Evolutionary conservation across 495 filamentous ascomycete genomes (phyloP).

Genomic region (Venustampulla echinocandica): DNA sequence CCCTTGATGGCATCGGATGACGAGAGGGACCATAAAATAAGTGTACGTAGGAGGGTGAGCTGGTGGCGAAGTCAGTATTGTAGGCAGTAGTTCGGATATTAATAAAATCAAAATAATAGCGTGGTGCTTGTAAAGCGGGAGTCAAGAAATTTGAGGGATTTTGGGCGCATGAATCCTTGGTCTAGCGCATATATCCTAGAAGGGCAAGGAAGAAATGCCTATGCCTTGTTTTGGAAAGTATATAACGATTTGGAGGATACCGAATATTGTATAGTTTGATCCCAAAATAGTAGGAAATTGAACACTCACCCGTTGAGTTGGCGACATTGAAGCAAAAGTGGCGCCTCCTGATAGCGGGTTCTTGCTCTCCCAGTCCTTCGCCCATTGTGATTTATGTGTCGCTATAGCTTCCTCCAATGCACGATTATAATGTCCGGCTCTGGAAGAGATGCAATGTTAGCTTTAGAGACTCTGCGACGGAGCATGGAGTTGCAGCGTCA

Average conservation of each 20-base stretch:
- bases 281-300: no score
- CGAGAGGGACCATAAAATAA: conserved; percentile 83
- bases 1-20: conserved; percentile 76
- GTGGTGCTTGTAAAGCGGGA: no score
- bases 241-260: no score
- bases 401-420: conserved; percentile 90
- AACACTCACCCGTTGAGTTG: conserved; percentile 71
- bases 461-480: background rate
- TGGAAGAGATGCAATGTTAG: conserved; percentile 23
- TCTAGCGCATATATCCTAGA: no score
- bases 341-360: conserved; percentile 74
- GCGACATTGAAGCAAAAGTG: conserved; percentile 69
- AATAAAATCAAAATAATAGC: no score
- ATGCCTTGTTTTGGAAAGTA: no score
- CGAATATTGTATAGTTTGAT: no score
- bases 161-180: no score
- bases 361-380: conserved; percentile 72
- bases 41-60: conserved; percentile 67
- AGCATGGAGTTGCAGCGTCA: conserved; percentile 29
- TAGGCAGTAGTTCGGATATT: no score
- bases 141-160: no score
- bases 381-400: conserved; percentile 82
- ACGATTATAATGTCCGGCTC: conserved; percentile 78
- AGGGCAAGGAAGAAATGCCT: no score
- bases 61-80: conserved; percentile 35